Evolutionary conservation across 371 early-diverging fungal species (phyloP).

Genomic region (Lichtheimia ornata): DNA sequence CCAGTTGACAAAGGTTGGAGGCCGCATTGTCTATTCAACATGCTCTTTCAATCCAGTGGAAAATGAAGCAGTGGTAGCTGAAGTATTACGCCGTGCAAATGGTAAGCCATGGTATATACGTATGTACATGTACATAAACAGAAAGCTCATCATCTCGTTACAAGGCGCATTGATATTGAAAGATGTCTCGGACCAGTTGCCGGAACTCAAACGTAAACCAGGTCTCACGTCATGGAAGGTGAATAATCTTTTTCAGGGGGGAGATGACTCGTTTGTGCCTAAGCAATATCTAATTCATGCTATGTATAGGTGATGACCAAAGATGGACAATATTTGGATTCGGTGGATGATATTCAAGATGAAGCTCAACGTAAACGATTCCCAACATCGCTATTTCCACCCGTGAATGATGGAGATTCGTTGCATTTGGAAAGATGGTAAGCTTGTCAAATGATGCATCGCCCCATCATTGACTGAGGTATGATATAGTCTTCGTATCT

Average conservation of each 20-base stretch:
- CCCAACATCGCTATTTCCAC: conserved; percentile 72
- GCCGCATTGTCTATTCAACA: conserved; percentile 98
- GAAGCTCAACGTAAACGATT: conserved; percentile 48
- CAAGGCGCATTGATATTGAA: conserved; percentile 74
- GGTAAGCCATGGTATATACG: conserved; percentile 18
- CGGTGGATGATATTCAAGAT: conserved; percentile 59
- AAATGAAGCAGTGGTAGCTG: conserved; percentile 94
- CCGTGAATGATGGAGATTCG: conserved; percentile 61
- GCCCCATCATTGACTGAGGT: not conserved
- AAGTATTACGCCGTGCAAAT: conserved; percentile 67
- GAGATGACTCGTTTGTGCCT: not conserved
- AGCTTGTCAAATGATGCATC: conserved; percentile 1
- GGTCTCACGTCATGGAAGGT: conserved; percentile 92
- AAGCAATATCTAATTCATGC: not conserved
- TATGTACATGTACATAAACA: too few relatives aligned
- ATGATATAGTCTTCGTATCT: conserved; percentile 77
- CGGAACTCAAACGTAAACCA: conserved; percentile 74
- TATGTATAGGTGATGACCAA: conserved; percentile 48
- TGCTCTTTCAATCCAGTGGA: conserved; percentile 99
- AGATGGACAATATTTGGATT: conserved; percentile 57
- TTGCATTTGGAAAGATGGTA: conserved; percentile 82
- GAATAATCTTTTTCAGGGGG: not conserved
- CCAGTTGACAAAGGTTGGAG: conserved; percentile 89
- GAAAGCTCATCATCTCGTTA: not conserved
- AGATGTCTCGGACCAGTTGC: conserved; percentile 80